Evolutionary conservation across 345 rosid species (phyloP), one percentile per base, ranked within the genome.

Genomic region (Citrus medica): DNA sequence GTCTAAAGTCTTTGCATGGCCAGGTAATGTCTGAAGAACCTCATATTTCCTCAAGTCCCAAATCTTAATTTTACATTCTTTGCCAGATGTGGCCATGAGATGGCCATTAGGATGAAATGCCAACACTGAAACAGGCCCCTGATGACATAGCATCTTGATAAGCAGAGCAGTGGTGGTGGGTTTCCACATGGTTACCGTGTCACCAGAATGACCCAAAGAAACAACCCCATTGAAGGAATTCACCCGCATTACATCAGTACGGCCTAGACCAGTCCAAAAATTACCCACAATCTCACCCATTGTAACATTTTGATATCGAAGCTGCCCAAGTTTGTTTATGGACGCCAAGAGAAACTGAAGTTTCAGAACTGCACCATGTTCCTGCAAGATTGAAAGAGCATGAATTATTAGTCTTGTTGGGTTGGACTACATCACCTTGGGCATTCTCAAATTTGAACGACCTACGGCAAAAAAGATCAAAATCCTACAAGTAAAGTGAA

Each of bases 71-170:
- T 91, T 92, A 79, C 71, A 86, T 68, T 96, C 98, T 79, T 81
- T 91, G 16, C 98, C 97, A 0, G 97, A 86, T 13, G 98, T 96
- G 60, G 98, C 97, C 99, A 96, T 90, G 73, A 96, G 87, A 81
- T 91, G 95, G 60, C 98, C 97, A 71, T 91, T 92, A 32, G 94
- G 92, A 85, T 96, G 97, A 85, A 96, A 96, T n/a, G 99, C 98
- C 48, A 91, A 58, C 28, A 93, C 90, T 6, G 97, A 86, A 62
- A 93, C 37, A n/a, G 99, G 89, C 10, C 97, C 97, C 1, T 76
- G 92, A 78, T 96, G 97, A 78, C 94, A 90, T 67, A 88, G 87
- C 94, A 94, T 93, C 85, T 90, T 93, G 84, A 94, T 91, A 6
- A 96, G 89, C 25, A 97, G 97, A 73, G 82, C 86, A 4, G 88